phyloP scores from a whole-genome alignment of 257 asterid species.

The Lantana camara region DNA sequence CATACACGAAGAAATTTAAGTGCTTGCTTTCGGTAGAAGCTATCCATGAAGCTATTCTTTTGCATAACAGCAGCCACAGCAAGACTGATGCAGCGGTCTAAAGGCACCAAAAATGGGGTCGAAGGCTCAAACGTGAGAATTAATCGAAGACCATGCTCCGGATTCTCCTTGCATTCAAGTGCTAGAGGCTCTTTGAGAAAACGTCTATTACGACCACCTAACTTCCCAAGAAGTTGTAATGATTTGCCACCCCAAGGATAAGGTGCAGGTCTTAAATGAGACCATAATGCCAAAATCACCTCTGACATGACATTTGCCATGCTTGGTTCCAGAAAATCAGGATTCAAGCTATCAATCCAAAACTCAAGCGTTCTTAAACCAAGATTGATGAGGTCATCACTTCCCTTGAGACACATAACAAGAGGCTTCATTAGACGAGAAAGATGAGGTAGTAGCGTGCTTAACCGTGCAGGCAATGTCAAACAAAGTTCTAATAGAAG shows the following conservation, averaged over 20 bases:
- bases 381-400: conserved; percentile 87
- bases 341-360: conserved; percentile 99
- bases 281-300: conserved; percentile 97
- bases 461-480: conserved; percentile 88
- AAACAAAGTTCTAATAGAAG: conserved; percentile 88
- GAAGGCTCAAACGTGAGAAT: conserved; percentile 98
- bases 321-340: conserved; percentile 98
- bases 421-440: conserved; percentile 98
- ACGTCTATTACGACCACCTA: conserved; percentile 98
- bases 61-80: conserved; percentile 96
- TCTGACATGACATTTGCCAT: conserved; percentile 99
- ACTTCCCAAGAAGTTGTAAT: conserved; percentile 94
- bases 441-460: conserved; percentile 91
- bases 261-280: conserved; percentile 94
- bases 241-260: conserved; percentile 98
- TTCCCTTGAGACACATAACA: conserved; percentile 96
- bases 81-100: conserved; percentile 96
- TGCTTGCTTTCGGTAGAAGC: conserved; percentile 88
- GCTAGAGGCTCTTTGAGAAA: conserved; percentile 98
- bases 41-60: conserved; percentile 67
- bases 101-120: conserved; percentile 95
- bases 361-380: conserved; percentile 98
- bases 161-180: conserved; percentile 98
- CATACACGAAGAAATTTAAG: conserved; percentile 91
- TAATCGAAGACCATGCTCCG: conserved; percentile 95